A percentile compares a stretch with the other conserved stretches of the same genome.
These are phyloP conservation scores for Atalantia buxifolia DNA, from an alignment of 345 rosid genomes.

Conservation along the genomic window DNA sequence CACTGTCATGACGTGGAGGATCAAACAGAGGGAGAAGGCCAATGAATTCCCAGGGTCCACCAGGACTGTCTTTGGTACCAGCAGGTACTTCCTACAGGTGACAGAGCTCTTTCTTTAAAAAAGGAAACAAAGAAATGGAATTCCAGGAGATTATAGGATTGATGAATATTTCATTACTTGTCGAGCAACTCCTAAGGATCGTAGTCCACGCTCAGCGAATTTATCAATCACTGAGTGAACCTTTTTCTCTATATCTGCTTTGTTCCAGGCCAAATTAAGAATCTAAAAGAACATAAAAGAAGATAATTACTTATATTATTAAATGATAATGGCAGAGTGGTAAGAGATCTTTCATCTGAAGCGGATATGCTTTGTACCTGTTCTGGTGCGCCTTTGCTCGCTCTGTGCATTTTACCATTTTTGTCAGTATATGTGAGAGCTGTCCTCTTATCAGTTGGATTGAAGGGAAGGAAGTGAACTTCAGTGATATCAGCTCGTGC, in stretches of 20 bases:
- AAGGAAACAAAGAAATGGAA: not conserved
- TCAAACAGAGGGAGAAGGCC: constrained; percentile 76
- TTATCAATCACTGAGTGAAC: constrained; percentile 60
- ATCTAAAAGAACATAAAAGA: constrained; percentile 27
- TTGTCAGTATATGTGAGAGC: constrained; percentile 73
- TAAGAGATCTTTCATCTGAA: constrained; percentile 1
- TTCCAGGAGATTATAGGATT: not conserved
- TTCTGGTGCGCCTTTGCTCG: constrained; percentile 98
- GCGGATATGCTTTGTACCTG: constrained; percentile 39
- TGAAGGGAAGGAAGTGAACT: constrained; percentile 94
- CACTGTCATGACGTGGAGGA: constrained; percentile 80
- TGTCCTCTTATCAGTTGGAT: constrained; percentile 94
- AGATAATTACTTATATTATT: not conserved
- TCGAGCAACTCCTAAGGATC: constrained; percentile 83
- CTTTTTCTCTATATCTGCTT: constrained; percentile 34
- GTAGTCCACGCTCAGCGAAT: constrained; percentile 80
- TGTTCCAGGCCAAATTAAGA: constrained; percentile 52
- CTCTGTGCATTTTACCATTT: constrained; percentile 71
- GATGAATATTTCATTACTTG: constrained; percentile 39
- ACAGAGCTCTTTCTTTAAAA: not conserved
- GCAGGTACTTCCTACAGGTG: constrained; percentile 49
- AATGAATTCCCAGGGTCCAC: constrained; percentile 91
- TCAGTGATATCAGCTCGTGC: constrained; percentile 85
- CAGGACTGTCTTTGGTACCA: constrained; percentile 67
- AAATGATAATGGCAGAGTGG: not conserved